Evolutionary conservation across 2,329 filamentous ascomycete genomes (phyloP).

Genomic region (Dendrostoma leiphaemia): DNA sequence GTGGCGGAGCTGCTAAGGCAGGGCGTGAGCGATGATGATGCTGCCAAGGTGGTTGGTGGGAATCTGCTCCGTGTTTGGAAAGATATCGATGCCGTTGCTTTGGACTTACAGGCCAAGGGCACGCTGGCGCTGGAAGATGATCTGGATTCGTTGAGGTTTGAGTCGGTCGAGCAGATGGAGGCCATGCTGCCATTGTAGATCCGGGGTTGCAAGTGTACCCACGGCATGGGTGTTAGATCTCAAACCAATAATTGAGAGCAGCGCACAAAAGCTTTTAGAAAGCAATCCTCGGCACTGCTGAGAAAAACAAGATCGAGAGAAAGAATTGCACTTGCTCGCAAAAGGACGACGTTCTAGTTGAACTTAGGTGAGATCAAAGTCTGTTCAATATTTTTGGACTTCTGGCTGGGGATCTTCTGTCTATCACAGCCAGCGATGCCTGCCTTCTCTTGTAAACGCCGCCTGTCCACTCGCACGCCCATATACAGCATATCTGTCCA

Average conservation of each 20-base stretch:
- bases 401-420: not conserved
- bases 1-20: slow-evolving; percentile 71
- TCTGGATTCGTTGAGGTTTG: slow-evolving; percentile 26
- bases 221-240: too few relatives aligned
- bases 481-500: slow-evolving; percentile 3
- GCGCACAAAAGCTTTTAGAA: too few relatives aligned
- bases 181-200: not conserved
- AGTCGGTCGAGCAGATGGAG: slow-evolving; percentile 4
- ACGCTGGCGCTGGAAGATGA: slow-evolving; percentile 55
- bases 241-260: too few relatives aligned
- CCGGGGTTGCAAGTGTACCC: too few relatives aligned
- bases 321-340: too few relatives aligned
- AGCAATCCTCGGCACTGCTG: not conserved
- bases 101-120: slow-evolving; percentile 59
- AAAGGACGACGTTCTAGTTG: not conserved
- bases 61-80: slow-evolving; percentile 85
- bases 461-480: not conserved
- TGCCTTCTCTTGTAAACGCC: too few relatives aligned
- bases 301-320: too few relatives aligned
- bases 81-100: slow-evolving; percentile 71
- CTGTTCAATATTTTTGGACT: not conserved
- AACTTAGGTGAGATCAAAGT: not conserved
- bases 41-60: slow-evolving; percentile 70
- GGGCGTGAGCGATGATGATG: slow-evolving; percentile 73
- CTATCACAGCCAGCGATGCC: too few relatives aligned